phyloP scores from a whole-genome alignment of 257 asterid genomes.

The Solanum neorickii region DNA sequence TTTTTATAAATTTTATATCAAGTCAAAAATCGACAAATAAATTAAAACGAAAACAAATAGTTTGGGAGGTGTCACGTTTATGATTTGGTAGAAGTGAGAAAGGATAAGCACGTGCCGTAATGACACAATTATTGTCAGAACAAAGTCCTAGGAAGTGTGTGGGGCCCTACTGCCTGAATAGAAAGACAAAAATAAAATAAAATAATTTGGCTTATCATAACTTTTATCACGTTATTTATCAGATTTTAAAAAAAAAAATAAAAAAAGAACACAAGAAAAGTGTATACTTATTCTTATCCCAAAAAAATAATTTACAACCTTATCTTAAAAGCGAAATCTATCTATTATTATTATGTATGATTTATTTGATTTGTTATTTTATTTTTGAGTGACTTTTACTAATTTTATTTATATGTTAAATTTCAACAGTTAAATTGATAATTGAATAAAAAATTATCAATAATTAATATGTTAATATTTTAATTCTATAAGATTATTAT shows the following conservation, averaged over 20 bases:
- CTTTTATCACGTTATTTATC: background rate
- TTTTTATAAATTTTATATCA: too few species aligned
- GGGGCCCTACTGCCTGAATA: background rate
- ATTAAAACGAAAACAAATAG: too few species aligned
- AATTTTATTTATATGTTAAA: too few species aligned
- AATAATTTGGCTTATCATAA: background rate
- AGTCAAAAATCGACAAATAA: too few species aligned
- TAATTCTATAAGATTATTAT: rapidly evolving
- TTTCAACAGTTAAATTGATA: rapidly evolving
- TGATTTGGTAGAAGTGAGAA: background rate
- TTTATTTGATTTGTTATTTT: rapidly evolving
- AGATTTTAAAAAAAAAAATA: background rate
- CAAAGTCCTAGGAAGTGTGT: background rate
- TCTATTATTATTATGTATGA: rapidly evolving
- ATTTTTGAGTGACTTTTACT: background rate
- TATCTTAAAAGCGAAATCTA: too few species aligned
- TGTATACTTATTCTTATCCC: background rate
- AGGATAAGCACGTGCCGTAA: background rate
- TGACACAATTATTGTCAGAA: background rate
- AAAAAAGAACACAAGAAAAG: background rate
- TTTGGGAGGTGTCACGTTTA: background rate
- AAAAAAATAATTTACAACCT: too few species aligned
- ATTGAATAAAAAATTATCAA: rapidly evolving
- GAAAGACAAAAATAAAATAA: background rate
- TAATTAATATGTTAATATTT: rapidly evolving